phyloP scores from a whole-genome alignment of 768 basidiomycete genomes.

The Podaxis pistillaris region DNA sequence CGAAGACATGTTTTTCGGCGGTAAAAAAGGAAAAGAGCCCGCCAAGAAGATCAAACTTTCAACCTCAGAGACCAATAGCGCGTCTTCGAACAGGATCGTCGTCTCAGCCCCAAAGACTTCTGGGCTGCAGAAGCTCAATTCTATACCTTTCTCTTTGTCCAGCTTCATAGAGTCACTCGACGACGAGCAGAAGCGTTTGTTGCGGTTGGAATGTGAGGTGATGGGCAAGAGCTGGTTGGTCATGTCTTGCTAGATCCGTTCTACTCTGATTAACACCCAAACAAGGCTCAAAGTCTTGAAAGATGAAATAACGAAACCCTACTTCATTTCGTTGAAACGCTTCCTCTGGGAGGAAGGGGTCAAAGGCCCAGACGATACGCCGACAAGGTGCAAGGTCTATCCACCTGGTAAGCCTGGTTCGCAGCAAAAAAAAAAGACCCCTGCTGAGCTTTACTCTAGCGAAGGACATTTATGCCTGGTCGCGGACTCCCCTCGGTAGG shows the following conservation, averaged over 20 bases:
- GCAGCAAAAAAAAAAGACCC: slow-evolving; percentile 3
- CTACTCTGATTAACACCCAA: neutral
- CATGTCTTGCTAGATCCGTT: neutral
- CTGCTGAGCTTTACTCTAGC: slow-evolving; percentile 34
- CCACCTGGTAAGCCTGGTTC: slow-evolving; percentile 61
- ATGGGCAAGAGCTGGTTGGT: slow-evolving; percentile 73
- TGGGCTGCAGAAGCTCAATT: slow-evolving; percentile 45
- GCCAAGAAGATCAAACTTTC: slow-evolving; percentile 50
- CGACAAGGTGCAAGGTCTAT: slow-evolving; percentile 58
- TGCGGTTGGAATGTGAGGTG: slow-evolving; percentile 68
- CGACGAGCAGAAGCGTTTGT: slow-evolving; percentile 54
- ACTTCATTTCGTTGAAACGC: slow-evolving; percentile 70
- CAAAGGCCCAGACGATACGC: slow-evolving; percentile 45
- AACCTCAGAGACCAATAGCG: slow-evolving; percentile 14
- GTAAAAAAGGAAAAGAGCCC: slow-evolving; percentile 28
- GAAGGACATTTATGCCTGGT: slow-evolving; percentile 88
- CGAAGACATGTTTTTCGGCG: slow-evolving; percentile 55
- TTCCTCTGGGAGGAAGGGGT: slow-evolving; percentile 70
- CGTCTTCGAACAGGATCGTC: slow-evolving; percentile 5
- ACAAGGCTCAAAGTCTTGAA: slow-evolving; percentile 71
- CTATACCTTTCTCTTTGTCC: slow-evolving; percentile 65
- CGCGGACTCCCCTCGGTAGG: slow-evolving; percentile 79
- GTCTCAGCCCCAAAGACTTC: slow-evolving; percentile 11
- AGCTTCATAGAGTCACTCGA: slow-evolving; percentile 52
- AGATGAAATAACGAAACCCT: slow-evolving; percentile 73